phyloP scores from a whole-genome alignment of 768 basidiomycete species.

The Cystoderma amianthinum region DNA sequence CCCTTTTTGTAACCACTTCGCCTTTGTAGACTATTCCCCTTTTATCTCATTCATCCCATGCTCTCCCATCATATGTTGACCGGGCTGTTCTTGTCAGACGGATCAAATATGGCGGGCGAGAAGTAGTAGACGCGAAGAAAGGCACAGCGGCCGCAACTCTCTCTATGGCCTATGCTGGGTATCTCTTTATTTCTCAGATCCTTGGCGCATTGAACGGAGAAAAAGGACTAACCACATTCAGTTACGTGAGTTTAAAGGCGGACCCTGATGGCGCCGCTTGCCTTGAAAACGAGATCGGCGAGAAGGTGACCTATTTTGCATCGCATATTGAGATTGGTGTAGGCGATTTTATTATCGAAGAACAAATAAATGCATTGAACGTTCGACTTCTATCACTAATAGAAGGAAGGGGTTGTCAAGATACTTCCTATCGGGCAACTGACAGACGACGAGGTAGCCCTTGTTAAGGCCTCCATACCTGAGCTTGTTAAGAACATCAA shows the following conservation, averaged over 20 bases:
- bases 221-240: conserved; percentile 79
- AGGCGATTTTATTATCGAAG: conserved; percentile 19
- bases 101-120: conserved; percentile 94
- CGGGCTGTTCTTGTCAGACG: conserved; percentile 67
- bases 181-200: conserved; percentile 79
- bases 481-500: conserved; percentile 73
- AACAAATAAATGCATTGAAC: background rate
- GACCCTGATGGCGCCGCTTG: conserved; percentile 62
- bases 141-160: conserved; percentile 93
- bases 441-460: conserved; percentile 62
- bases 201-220: conserved; percentile 83
- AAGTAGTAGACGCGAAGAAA: conserved; percentile 98
- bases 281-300: conserved; percentile 73
- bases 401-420: conserved; percentile 78
- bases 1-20: background rate
- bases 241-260: conserved; percentile 74
- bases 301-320: conserved; percentile 82
- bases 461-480: conserved; percentile 74
- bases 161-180: conserved; percentile 94
- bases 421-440: conserved; percentile 77
- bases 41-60: conserved; percentile 82
- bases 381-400: no score
- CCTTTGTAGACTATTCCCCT: conserved; percentile 75
- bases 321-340: conserved; percentile 86
- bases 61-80: conserved; percentile 51